Conservation (phyloP, 306 rosid genomes). For the Chamaecrista fasciculata region DNA sequence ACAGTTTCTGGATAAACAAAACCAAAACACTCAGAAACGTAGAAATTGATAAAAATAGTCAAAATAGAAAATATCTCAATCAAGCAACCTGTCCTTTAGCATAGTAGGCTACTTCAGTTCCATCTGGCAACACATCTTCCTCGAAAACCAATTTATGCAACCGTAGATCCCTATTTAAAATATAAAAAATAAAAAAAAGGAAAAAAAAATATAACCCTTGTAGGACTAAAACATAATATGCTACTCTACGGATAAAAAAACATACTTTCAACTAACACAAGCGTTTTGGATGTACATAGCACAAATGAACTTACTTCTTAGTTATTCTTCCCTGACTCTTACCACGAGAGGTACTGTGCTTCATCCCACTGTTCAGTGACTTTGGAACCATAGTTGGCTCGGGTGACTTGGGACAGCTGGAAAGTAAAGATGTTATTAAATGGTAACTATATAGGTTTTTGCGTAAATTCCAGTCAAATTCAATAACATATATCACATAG, state of each 20-base stretch:
- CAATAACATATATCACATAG: constrained; percentile 5
- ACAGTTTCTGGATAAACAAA: constrained; percentile 53
- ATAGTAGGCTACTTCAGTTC: constrained; percentile 81
- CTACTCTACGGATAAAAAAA: background rate
- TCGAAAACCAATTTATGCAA: constrained; percentile 89
- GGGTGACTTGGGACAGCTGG: constrained; percentile 47
- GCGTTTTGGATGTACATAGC: constrained; percentile 8
- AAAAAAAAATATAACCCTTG: background rate
- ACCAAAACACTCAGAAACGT: constrained; percentile 34
- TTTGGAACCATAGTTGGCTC: constrained; percentile 40
- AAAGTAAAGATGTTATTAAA: background rate
- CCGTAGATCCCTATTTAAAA: constrained; percentile 92
- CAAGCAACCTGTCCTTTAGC: constrained; percentile 69
- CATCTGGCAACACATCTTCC: constrained; percentile 72
- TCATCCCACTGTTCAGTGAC: constrained; percentile 39
- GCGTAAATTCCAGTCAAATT: constrained; percentile 13
- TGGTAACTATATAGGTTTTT: background rate
- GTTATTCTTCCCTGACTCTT: constrained; percentile 84
- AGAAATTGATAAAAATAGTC: background rate
- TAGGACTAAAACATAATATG: background rate
- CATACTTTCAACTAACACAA: background rate
- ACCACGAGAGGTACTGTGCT: constrained; percentile 50
- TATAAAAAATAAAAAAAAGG: constrained; percentile 20
- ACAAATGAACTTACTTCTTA: constrained; percentile 56
- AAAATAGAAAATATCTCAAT: constrained; percentile 8